These are phyloP conservation scores for Grosmannia clavigera DNA, from an alignment of 2,329 filamentous ascomycete species.

Conservation along the genomic window DNA sequence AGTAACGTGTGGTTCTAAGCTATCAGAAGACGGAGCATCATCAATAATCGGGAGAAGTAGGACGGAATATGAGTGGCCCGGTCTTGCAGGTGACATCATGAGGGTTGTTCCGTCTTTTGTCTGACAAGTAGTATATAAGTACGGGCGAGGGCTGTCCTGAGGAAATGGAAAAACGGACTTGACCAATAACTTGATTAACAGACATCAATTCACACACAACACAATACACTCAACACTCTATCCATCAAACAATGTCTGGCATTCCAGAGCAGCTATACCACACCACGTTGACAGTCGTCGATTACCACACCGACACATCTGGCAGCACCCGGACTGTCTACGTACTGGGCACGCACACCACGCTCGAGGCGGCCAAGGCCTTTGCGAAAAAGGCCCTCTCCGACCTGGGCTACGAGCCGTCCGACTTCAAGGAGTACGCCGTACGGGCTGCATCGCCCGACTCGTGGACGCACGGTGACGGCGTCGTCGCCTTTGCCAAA, in stretches of 20 bases:
- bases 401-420: slow-evolving; percentile 22
- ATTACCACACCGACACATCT: slow-evolving; percentile 19
- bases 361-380: slow-evolving; percentile 23
- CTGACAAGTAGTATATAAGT: neutral
- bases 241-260: neutral
- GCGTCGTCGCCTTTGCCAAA: slow-evolving; percentile 24
- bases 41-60: neutral
- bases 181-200: neutral
- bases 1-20: neutral
- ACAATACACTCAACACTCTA: neutral
- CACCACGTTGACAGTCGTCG: slow-evolving; percentile 22
- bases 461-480: slow-evolving; percentile 25
- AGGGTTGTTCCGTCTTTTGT: neutral
- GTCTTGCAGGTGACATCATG: neutral
- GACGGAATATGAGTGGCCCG: neutral
- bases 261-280: slow-evolving; percentile 23
- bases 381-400: slow-evolving; percentile 21
- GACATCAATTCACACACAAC: neutral
- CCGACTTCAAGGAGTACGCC: slow-evolving; percentile 25
- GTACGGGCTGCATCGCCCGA: slow-evolving; percentile 2
- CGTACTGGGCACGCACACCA: slow-evolving; percentile 26
- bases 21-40: neutral
- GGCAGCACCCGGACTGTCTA: slow-evolving; percentile 19
- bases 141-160: neutral
- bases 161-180: neutral